Evolutionary conservation across 108 stramenopile genomes (phyloP), one percentile per base, ranked within the genome.

Genomic region (Stephanodiscus triporus): DNA sequence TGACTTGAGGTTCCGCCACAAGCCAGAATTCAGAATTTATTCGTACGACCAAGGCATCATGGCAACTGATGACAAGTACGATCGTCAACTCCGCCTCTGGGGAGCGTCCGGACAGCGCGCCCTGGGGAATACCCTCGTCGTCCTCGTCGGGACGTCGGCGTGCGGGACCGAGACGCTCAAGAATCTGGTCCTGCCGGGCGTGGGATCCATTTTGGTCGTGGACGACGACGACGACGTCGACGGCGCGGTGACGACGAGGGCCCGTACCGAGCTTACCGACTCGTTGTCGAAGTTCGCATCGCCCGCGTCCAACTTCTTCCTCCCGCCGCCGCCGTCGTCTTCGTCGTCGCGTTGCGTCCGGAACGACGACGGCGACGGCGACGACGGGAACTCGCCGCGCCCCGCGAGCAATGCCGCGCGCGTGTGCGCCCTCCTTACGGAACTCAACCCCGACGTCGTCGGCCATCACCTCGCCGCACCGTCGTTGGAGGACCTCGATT

Each of bases 71-170:
- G 84, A 98, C 84, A 99, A 99, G 79, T 99, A 99, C 84, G 99
- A 99, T 88, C 91, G 99, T 10, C 99, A 99, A 83, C 91, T 98
- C 40, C 95, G 99, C 9, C 93, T 99, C 43, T 99, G 99, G 99
- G 98, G 98, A 24, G 84, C 96, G 42, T 70, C 91, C 14, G 99
- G 99, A 9, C 99, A 99, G 63, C 51, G 58, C 9, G 85, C 89
- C 17, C 78, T 95, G 17, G 77, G 80, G 1, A 84, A 86, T 43
- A 90, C 91, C 58, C 66, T 76, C 55, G 84, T 95, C 19, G 70
- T 96, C 29, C 77, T 93, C 49, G 50, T 93, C 11, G 84, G 87
- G n/a, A 87, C 96, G 5, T 88, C 97, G 4, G 86, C 95, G 13
- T 91, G 93, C 16, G 98, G 97, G 14, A 97, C 98, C 8, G 98